Evolutionary conservation across 768 basidiomycete genomes (phyloP).

Genomic region (Leucosporidium scottii): DNA sequence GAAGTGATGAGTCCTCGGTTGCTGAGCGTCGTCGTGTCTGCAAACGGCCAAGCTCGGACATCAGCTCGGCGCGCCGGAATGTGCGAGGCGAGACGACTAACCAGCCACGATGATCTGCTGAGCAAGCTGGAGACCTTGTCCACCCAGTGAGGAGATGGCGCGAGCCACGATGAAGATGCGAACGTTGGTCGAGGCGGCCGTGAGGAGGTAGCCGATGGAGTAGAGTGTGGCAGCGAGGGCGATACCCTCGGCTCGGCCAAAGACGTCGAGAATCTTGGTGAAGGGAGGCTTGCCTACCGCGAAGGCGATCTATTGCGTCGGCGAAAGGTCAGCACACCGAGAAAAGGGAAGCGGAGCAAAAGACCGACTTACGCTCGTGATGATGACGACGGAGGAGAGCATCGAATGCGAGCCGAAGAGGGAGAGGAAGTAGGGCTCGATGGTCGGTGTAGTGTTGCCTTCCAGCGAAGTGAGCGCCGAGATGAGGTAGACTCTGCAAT

Average conservation of each 20-base stretch:
- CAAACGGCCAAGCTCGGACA: background rate
- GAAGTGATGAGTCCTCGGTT: conserved; percentile 35
- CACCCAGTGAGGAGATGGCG: conserved; percentile 29
- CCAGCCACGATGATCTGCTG: conserved; percentile 38
- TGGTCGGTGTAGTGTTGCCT: conserved; percentile 32
- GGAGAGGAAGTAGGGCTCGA: conserved; percentile 38
- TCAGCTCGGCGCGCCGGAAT: background rate
- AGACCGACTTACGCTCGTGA: conserved; percentile 27
- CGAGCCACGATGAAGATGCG: conserved; percentile 20
- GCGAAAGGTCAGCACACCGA: background rate
- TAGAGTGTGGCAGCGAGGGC: conserved; percentile 33
- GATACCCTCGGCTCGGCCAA: conserved; percentile 37
- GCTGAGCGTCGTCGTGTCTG: conserved; percentile 36
- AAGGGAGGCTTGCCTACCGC: conserved; percentile 37
- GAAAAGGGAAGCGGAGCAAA: background rate
- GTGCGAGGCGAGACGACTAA: background rate
- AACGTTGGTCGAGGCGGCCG: conserved; percentile 19
- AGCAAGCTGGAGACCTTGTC: conserved; percentile 34
- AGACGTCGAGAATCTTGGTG: conserved; percentile 38
- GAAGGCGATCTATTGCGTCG: conserved; percentile 22
- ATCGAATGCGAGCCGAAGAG: conserved; percentile 33
- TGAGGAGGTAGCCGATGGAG: conserved; percentile 34
- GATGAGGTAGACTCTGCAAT: conserved; percentile 33
- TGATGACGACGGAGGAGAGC: conserved; percentile 31
- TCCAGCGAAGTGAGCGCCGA: conserved; percentile 34